Base-by-base conservation (phyloP, 306 rosid species). In the Begonia fuchsioides region DNA sequence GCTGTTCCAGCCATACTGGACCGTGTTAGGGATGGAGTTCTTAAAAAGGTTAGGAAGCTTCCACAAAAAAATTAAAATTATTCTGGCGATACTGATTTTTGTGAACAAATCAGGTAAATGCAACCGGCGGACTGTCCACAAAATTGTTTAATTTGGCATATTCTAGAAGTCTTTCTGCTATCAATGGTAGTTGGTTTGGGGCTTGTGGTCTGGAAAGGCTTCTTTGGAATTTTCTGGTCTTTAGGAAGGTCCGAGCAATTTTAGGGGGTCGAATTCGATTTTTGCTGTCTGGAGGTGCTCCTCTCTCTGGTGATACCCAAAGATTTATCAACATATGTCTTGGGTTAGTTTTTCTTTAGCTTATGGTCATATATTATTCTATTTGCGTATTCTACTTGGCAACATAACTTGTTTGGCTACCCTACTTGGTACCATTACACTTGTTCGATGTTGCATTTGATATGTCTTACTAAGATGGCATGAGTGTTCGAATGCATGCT, bases 1-100 rank as follows among this genome's bases (percentile, higher is more conserved):
- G 82, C 96, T 65, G 96, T 85, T 48, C 98, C 98, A 54, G 96
- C 96, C 44, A 85, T 90, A 71, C 86, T 90, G 56, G 98, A 90
- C 67, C 98, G 96, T 63, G 93, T 85, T 65, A 81, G 98, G 11
- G 94, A 82, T 35, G 98, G 96, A 51, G 96, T 92, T 56, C 67
- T 75, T 51, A 92, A 79, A 68, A 77, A 92, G 98, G 98, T 85
- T 55, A 63, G 54, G 60, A 38, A 58, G 38, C 17, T 43, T 49
- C n/a, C 53, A 32, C 17, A 20, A 38, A 17, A 38, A 56, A 17
- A 1, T 3, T 19, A 3, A 19, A 19, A 19, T 19, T 19, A 19
- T 19, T 19, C 26, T 19, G 3, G 26, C 3, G 26, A 19, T 3
- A 19, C 26, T 3, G 26, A 19, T 19, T 19, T 19, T 19, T 3